Evolutionary conservation across 2,329 filamentous ascomycete species (phyloP), one percentile per base, ranked within the genome.

Genomic region (Botryosphaeria dothidea): DNA sequence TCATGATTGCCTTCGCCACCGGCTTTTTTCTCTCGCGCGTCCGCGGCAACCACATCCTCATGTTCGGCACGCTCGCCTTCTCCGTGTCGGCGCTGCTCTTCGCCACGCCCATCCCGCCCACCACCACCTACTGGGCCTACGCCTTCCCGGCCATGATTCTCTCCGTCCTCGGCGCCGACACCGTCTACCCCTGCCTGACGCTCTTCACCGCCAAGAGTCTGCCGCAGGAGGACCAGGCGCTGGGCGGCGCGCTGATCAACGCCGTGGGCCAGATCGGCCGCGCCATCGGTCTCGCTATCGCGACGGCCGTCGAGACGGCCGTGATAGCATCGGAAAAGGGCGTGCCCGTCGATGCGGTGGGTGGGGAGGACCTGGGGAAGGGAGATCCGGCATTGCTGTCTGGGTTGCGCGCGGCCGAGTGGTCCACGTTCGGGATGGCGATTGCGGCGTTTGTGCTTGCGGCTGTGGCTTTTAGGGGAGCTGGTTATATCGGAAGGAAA

Each of bases 201-300:
- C 80, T 91, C 0, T 89, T 88, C 71, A 88, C 85, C 0, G 88
- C 87, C 0, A 84, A 85, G 65, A 80, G 84, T 0, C 79, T 90
- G 0, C 84, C 87, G 0, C 80, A 80, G 3, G 83, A 85, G 52
- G 87, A 90, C 66, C 88, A 90, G 71, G 86, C 87, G 1, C 72
- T 90, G 1, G 88, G 88, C 0, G 88, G 87, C 0, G 88, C 86
- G 0, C 81, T 90, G 8, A 84, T 90, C 72, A 90, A 90, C 67
- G 83, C 86, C 0, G 82, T 87, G 21, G 85, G 85, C 1, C 86
- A 89, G 69, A 77, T 90, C 21, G 88, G 88, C 0, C 80, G 88
- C 9, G 83, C 88, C 0, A 83, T 90, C 19, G 83, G 86, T 2
- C 77, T 90, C 1, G 88, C 88, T 0, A 80, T 90, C 29, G 84